A percentile compares a stretch with the other conserved stretches of the same genome.
Conservation (phyloP, 371 early-diverging fungal genomes). For the Chytridiales sp. region DNA sequence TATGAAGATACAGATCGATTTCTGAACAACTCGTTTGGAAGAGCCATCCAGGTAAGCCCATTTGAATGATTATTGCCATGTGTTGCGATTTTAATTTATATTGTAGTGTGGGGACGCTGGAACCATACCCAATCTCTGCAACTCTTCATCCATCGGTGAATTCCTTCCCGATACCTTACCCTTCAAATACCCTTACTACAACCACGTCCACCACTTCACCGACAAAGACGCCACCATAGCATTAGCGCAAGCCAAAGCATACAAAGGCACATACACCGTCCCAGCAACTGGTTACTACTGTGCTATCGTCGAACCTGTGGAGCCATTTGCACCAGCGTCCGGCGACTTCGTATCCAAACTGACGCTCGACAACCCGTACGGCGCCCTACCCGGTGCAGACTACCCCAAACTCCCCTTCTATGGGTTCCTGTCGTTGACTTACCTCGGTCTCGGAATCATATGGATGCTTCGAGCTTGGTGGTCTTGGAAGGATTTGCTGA, state of each 20-base stretch:
- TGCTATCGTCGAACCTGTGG: constrained; percentile 35
- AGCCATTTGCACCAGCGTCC: constrained; percentile 7
- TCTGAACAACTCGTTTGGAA: constrained; percentile 13
- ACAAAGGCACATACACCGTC: constrained; percentile 49
- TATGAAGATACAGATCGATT: constrained; percentile 21
- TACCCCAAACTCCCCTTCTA: constrained; percentile 74
- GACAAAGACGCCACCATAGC: too few species aligned
- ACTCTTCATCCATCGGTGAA: constrained; percentile 1
- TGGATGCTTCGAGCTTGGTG: constrained; percentile 77
- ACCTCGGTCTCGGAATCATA: constrained; percentile 65
- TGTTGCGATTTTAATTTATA: neutral
- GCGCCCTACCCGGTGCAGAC: constrained; percentile 77
- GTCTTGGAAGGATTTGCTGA: constrained; percentile 84
- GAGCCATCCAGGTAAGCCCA: constrained; percentile 12
- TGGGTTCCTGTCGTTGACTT: constrained; percentile 63
- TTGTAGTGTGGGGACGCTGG: neutral
- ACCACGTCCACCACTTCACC: constrained; percentile 9
- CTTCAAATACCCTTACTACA: constrained; percentile 12
- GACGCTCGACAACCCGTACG: constrained; percentile 76
- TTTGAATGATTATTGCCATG: neutral
- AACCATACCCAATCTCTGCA: neutral
- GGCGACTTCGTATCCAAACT: constrained; percentile 58
- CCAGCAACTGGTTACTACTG: constrained; percentile 72
- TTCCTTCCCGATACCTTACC: constrained; percentile 18
- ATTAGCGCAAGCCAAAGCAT: constrained; percentile 9